Percentiles rank a stretch among this genome's conserved stretches.
Evolutionary conservation across 164 flowering plant species (phyloP).

Genomic region (Cinnamomum chago): DNA sequence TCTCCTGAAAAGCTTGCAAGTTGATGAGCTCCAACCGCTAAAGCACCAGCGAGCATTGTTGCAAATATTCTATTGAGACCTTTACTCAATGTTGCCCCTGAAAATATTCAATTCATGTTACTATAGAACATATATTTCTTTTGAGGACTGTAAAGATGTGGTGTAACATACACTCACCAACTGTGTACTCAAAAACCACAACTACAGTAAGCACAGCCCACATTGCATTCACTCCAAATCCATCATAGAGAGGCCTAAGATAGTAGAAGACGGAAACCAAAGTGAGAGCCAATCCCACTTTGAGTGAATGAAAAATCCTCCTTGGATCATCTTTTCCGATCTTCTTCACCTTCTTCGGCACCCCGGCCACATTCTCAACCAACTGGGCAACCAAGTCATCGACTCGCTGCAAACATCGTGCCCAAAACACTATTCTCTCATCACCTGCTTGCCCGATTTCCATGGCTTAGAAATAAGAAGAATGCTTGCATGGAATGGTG

Average conservation of each 20-base stretch:
- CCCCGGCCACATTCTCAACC: slow-evolving; percentile 11
- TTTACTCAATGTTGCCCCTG: slow-evolving; percentile 69
- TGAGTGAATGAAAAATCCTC: slow-evolving; percentile 56
- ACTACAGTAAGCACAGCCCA: slow-evolving; percentile 90
- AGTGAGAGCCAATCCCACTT: slow-evolving; percentile 76
- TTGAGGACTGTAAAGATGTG: background rate
- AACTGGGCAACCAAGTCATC: slow-evolving; percentile 14
- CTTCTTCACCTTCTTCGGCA: slow-evolving; percentile 31
- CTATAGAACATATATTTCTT: background rate
- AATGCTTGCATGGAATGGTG: slow-evolving; percentile 9
- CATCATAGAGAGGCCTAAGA: slow-evolving; percentile 47
- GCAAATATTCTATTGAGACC: slow-evolving; percentile 67
- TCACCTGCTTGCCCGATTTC: slow-evolving; percentile 24
- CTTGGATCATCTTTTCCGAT: slow-evolving; percentile 75
- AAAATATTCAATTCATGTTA: background rate
- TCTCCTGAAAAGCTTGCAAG: slow-evolving; percentile 51
- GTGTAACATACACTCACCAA: slow-evolving; percentile 44
- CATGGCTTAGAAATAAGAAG: slow-evolving; percentile 18
- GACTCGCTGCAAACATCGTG: slow-evolving; percentile 12
- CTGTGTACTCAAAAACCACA: slow-evolving; percentile 71
- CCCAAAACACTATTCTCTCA: slow-evolving; percentile 28
- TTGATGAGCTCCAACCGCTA: slow-evolving; percentile 62
- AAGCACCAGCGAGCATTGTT: slow-evolving; percentile 60
- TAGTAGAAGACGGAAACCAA: slow-evolving; percentile 68
- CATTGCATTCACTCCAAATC: slow-evolving; percentile 59